These are phyloP conservation scores for Cercospora sp. DNA, from an alignment of 2,329 filamentous ascomycete genomes.

Conservation along the genomic window DNA sequence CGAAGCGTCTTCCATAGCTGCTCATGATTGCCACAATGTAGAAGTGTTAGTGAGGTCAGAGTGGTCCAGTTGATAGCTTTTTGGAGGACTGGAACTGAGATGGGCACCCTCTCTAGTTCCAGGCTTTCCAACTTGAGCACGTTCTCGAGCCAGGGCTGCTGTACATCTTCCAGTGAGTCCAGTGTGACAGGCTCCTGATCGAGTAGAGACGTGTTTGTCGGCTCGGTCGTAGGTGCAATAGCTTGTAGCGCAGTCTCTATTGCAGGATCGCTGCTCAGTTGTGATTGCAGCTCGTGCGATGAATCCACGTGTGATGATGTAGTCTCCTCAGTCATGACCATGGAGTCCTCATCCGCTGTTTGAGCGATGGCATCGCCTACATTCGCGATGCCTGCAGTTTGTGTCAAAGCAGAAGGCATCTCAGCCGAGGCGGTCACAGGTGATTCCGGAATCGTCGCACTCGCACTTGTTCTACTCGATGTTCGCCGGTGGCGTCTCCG, in stretches of 20 bases:
- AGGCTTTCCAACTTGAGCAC: conserved; percentile 68
- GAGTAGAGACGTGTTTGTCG: background rate
- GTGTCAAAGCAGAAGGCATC: background rate
- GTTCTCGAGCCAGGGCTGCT: conserved; percentile 50
- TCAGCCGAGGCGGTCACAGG: conserved; percentile 8
- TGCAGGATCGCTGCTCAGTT: conserved; percentile 6
- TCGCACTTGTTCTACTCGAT: conserved; percentile 14
- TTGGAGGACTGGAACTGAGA: conserved; percentile 71
- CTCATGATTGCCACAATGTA: conserved; percentile 72
- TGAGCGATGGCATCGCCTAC: conserved; percentile 20
- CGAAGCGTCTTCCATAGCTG: conserved; percentile 72
- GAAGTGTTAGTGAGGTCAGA: conserved; percentile 69
- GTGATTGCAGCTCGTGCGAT: background rate
- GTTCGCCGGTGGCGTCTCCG: conserved; percentile 19
- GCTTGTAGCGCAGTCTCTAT: conserved; percentile 8
- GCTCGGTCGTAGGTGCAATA: conserved; percentile 1
- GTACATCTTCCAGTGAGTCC: conserved; percentile 24
- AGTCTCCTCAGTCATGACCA: background rate
- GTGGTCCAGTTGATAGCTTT: conserved; percentile 73
- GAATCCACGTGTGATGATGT: background rate
- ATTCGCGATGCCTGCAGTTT: conserved; percentile 21
- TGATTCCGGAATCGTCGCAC: conserved; percentile 1
- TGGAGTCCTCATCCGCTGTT: conserved; percentile 3
- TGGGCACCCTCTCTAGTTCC: conserved; percentile 71
- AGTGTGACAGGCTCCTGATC: conserved; percentile 7